Evolutionary conservation across 345 rosid genomes (phyloP), one percentile per base, ranked within the genome.

Genomic region (Pistacia atlantica): DNA sequence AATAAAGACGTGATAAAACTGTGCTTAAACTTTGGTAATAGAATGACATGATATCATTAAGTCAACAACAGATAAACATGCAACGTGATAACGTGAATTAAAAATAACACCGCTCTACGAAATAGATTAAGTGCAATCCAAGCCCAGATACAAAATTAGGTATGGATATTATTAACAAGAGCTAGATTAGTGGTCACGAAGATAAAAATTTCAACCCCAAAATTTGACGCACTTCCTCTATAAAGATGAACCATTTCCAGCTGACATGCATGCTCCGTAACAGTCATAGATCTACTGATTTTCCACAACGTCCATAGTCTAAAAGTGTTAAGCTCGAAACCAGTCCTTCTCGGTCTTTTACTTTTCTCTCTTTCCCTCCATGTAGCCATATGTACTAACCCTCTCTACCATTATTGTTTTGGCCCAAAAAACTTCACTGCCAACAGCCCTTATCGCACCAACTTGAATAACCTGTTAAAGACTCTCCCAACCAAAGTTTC

Each of bases 401-500:
- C 16, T 69, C 49, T 31, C 12, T 55, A 31, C 18, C 33, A 56
- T 12, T 9, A 1, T 16, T 55, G 63, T 70, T 70, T 37, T 17
- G 28, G 62, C 63, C 1, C n/a, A 33, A 49, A 35, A 37, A 71
- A 56, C 46, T 55, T 31, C 62, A 70, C 55, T 67, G 31, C 62
- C 7, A 3, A 4, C n/a, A 18, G 16, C 73, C 51, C 51, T 17
- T 71, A 35, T 11, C 8, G 9, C 10, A 9, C 66, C 9, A 72
- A 72, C 55, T 45, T 72, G 2, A 74, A 61, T 14, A 2, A 51
- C 13, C 61, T 51, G 2, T 22, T 31, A 9, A 12, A 12, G n/a
- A 48, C 8, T 74, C 37, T 74, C 5, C 51, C 62, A 16, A 49
- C 46, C 46, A 31, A 61, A 46, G 67, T 64, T 18, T 51, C 75